phyloP scores from a whole-genome alignment of 257 asterid genomes.

The Osmanthus fragrans region DNA sequence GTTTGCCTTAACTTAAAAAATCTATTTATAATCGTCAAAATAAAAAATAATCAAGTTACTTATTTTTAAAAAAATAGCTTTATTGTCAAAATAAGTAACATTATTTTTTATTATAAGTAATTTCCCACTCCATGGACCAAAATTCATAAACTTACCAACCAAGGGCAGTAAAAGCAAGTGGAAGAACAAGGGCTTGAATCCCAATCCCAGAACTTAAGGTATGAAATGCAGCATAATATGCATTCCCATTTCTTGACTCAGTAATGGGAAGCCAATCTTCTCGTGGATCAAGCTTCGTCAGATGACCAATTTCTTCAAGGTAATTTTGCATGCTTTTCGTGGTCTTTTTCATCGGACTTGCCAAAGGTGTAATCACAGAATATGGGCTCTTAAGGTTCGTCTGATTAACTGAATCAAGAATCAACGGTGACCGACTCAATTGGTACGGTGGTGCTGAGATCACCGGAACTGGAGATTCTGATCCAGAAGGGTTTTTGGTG shows the following conservation, averaged over 20 bases:
- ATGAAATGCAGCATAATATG: constrained; percentile 64
- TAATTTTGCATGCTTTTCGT: constrained; percentile 15
- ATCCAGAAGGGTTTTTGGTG: not conserved
- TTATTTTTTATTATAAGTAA: not conserved
- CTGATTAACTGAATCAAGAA: not conserved
- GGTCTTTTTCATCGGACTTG: constrained; percentile 49
- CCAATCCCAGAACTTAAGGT: constrained; percentile 71
- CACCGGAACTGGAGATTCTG: not conserved
- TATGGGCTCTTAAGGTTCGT: constrained; percentile 36
- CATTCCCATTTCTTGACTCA: constrained; percentile 67
- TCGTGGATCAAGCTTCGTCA: constrained; percentile 57
- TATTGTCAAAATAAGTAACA: too few relatives aligned
- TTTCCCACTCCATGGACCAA: not conserved
- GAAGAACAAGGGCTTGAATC: constrained; percentile 66
- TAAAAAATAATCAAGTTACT: too few relatives aligned
- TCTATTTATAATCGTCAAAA: too few relatives aligned
- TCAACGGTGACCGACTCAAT: not conserved
- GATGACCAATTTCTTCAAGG: not conserved
- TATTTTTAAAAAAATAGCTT: too few relatives aligned
- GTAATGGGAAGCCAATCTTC: constrained; percentile 82
- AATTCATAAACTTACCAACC: constrained; percentile 46
- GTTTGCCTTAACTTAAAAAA: too few relatives aligned
- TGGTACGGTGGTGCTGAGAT: not conserved
- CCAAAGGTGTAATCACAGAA: constrained; percentile 43
- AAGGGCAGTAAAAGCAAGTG: constrained; percentile 67